phyloP scores from a whole-genome alignment of 768 basidiomycete genomes.

The Lentinula detonsa region DNA sequence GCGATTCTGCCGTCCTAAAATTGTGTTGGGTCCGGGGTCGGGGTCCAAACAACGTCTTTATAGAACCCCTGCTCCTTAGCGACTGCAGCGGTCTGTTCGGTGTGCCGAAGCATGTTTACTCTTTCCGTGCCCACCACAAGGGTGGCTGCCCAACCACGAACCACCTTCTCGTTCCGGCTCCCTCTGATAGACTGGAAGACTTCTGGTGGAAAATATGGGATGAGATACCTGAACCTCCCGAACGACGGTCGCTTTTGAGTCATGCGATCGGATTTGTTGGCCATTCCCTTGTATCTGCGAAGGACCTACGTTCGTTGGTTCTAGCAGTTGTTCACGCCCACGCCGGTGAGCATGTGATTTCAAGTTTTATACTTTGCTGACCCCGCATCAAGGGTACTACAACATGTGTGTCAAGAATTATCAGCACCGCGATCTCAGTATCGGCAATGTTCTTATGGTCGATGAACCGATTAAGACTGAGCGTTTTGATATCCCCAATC shows the following conservation, averaged over 20 bases:
- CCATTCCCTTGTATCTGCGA: not conserved
- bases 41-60: not conserved
- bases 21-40: no score
- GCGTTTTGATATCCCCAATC: no score
- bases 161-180: not conserved
- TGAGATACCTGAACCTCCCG: not conserved
- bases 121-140: not conserved
- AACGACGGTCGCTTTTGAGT: not conserved
- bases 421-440: not conserved
- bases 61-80: not conserved
- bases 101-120: not conserved
- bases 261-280: not conserved
- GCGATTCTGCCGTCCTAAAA: no score
- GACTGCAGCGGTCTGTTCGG: not conserved
- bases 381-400: not conserved
- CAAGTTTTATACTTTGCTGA: not conserved
- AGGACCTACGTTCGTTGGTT: not conserved
- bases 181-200: not conserved
- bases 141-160: not conserved
- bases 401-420: not conserved
- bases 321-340: not conserved
- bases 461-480: no score
- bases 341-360: not conserved
- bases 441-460: not conserved
- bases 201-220: not conserved